phyloP scores from a whole-genome alignment of 192 early-diverging fungal genomes.

The Backusella luteola region DNA sequence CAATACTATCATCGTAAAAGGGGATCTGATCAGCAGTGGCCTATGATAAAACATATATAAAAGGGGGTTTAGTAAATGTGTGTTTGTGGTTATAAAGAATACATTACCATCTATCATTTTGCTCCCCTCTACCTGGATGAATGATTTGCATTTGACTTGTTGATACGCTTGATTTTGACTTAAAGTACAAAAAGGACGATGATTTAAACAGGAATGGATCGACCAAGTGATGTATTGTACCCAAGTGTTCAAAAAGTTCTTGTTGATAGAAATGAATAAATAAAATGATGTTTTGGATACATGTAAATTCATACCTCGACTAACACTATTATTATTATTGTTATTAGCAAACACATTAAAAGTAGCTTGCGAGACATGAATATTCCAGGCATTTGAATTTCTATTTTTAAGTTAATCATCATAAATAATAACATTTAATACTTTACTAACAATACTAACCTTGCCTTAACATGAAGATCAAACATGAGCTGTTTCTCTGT shows the following conservation, averaged over 20 bases:
- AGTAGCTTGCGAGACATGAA: not conserved
- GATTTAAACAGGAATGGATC: conserved; percentile 4
- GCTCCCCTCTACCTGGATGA: not conserved
- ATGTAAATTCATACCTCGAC: not conserved
- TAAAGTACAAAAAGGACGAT: not conserved
- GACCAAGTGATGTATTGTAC: not conserved
- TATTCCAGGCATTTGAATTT: conserved; percentile 8
- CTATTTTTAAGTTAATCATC: not conserved
- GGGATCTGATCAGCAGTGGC: not conserved
- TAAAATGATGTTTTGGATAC: not conserved
- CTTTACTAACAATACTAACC: not conserved
- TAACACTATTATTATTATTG: not conserved
- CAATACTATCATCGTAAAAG: not conserved
- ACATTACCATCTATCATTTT: not conserved
- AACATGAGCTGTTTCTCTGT: conserved; percentile 17
- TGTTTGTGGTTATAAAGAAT: not conserved
- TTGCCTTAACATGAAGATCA: conserved; percentile 15
- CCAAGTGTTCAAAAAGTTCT: not conserved
- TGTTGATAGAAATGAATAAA: too few relatives aligned
- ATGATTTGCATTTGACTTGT: conserved; percentile 12
- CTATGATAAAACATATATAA: not conserved
- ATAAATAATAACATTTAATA: not conserved
- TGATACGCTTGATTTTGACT: not conserved
- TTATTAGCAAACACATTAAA: conserved; percentile 9
- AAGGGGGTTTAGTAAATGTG: not conserved